Conservation (phyloP, 2,329 filamentous ascomycete genomes). For the Grosmannia huntii region DNA sequence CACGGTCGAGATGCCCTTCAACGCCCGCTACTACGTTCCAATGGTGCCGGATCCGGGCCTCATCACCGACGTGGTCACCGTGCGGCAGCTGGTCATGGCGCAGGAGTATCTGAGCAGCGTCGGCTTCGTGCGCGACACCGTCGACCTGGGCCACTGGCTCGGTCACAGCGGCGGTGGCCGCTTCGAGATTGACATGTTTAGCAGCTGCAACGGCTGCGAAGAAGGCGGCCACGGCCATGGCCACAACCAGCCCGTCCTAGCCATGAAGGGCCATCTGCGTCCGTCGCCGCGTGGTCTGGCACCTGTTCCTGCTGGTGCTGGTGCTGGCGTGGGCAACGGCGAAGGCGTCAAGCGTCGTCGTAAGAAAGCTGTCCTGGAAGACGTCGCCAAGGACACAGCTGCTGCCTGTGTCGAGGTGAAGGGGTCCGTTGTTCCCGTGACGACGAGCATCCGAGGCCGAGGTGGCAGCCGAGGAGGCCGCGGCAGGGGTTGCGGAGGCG, state of each 20-base stretch:
- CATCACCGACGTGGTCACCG: constrained; percentile 5
- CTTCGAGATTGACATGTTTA: constrained; percentile 2
- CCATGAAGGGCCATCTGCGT: too few species aligned
- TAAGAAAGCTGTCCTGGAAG: background rate
- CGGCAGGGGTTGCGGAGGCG: background rate
- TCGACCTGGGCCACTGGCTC: constrained; percentile 7
- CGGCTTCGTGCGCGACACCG: background rate
- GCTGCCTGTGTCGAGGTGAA: background rate
- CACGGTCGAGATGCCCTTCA: too few species aligned
- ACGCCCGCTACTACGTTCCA: background rate
- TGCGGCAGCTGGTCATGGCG: constrained; percentile 1
- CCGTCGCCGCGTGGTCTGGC: background rate
- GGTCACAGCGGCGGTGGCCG: constrained; percentile 3
- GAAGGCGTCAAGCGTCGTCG: background rate
- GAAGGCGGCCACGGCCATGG: background rate
- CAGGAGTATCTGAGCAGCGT: constrained; percentile 4
- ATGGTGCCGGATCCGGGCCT: background rate
- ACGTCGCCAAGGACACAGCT: background rate
- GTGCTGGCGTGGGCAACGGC: background rate
- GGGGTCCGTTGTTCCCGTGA: background rate
- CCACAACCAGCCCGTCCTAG: too few species aligned
- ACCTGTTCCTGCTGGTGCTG: background rate
- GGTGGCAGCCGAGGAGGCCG: background rate
- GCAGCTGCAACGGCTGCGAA: background rate
- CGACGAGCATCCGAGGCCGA: background rate